phyloP scores from a whole-genome alignment of 192 early-diverging fungal species.

The Gorgonomyces haynaldii region DNA sequence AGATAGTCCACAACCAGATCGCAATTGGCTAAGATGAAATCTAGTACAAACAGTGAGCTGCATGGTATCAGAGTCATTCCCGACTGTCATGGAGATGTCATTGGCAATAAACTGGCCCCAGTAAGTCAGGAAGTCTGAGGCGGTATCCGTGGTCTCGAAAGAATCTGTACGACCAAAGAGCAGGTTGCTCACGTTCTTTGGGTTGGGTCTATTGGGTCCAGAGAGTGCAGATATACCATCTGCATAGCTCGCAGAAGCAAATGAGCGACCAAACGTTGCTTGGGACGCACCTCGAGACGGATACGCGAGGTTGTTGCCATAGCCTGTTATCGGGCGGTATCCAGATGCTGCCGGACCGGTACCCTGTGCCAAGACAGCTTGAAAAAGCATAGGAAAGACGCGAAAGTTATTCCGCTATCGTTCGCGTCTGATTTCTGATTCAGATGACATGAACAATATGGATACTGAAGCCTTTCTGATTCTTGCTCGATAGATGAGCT shows the following conservation, averaged over 20 bases:
- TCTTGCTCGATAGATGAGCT: no score
- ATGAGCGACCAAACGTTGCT: neutral
- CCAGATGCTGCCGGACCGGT: neutral
- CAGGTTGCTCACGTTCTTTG: conserved; percentile 11
- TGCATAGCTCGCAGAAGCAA: neutral
- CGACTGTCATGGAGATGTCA: conserved; percentile 13
- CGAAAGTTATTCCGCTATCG: no score
- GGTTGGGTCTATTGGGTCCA: conserved; percentile 10
- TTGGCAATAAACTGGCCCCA: conserved; percentile 13
- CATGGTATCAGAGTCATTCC: conserved; percentile 12
- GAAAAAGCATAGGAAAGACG: no score
- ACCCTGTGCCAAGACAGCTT: no score
- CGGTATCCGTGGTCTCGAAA: neutral
- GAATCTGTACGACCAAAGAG: conserved; percentile 13
- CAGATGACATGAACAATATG: no score
- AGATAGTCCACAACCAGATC: conserved; percentile 9
- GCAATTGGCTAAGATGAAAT: conserved; percentile 12
- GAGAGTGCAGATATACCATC: conserved; percentile 4
- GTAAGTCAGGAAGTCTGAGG: conserved; percentile 12
- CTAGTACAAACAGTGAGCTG: no score
- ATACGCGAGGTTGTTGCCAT: neutral
- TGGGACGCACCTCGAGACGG: neutral
- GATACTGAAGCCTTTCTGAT: no score
- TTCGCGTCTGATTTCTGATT: no score
- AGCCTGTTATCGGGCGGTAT: neutral